Conservation (phyloP, 106 monocot genomes). For the Hemerocallis citrina region DNA sequence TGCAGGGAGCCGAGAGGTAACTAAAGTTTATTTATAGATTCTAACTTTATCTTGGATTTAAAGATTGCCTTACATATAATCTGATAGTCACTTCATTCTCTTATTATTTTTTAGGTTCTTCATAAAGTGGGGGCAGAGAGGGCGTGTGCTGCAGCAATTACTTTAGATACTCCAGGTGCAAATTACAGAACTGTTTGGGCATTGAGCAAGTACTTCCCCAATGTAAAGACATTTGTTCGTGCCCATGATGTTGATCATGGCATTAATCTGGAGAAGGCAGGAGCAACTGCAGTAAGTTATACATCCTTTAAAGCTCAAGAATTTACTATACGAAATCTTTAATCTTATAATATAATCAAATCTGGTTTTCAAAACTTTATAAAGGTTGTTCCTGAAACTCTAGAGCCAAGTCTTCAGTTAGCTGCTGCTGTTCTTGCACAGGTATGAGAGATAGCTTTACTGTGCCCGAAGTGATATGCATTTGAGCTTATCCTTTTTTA, state of each 20-base stretch:
- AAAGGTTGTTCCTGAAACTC: constrained; percentile 95
- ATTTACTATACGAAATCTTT: background rate
- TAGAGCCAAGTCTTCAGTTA: constrained; percentile 97
- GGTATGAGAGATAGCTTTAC: constrained; percentile 29
- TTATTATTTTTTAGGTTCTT: constrained; percentile 47
- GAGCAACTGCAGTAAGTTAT: constrained; percentile 76
- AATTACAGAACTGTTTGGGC: constrained; percentile 96
- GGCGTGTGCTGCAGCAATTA: constrained; percentile 85
- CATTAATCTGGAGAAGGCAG: constrained; percentile 90
- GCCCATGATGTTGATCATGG: constrained; percentile 97
- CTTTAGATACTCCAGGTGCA: constrained; percentile 92
- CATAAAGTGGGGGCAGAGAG: constrained; percentile 98
- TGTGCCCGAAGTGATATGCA: background rate
- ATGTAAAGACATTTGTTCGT: constrained; percentile 94
- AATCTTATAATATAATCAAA: background rate
- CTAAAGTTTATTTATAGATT: constrained; percentile 4
- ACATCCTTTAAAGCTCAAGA: background rate
- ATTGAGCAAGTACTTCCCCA: constrained; percentile 89
- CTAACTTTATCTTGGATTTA: constrained; percentile 1
- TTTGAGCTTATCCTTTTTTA: background rate
- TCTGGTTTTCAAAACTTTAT: background rate
- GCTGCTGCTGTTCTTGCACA: constrained; percentile 99
- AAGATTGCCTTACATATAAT: background rate
- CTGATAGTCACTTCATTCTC: background rate
- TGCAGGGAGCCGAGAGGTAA: constrained; percentile 92